phyloP scores from a whole-genome alignment of 352 stramenopile species.

The Globisporangium abappressorium region DNA sequence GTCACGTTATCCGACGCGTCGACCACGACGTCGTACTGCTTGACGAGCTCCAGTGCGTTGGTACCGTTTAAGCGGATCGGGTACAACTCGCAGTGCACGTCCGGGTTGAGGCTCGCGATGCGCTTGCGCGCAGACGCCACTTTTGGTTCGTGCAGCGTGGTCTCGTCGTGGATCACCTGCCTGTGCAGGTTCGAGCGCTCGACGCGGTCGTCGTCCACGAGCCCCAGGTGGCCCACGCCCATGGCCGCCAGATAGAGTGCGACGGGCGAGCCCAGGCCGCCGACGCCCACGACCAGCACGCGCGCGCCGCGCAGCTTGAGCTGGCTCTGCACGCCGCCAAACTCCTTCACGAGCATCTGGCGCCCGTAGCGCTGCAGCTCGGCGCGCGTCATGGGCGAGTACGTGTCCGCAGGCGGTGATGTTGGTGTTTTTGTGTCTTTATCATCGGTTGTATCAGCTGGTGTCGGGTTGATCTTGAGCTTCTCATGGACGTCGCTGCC shows the following conservation, averaged over 20 bases:
- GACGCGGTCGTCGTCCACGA: conserved; percentile 95
- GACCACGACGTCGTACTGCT: conserved; percentile 89
- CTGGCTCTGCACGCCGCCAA: conserved; percentile 86
- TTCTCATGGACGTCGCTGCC: not conserved
- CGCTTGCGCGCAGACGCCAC: conserved; percentile 77
- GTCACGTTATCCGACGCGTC: conserved; percentile 95
- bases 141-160: conserved; percentile 84
- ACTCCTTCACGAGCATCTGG: conserved; percentile 93
- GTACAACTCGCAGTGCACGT: conserved; percentile 54
- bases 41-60: conserved; percentile 84
- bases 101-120: conserved; percentile 75
- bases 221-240: conserved; percentile 89
- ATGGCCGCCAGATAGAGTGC: conserved; percentile 94
- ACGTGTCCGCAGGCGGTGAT: conserved; percentile 8
- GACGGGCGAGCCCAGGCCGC: conserved; percentile 94
- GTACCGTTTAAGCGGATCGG: conserved; percentile 48
- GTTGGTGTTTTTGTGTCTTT: not conserved
- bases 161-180: conserved; percentile 93
- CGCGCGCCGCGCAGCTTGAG: conserved; percentile 63
- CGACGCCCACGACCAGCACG: conserved; percentile 92
- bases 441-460: not conserved
- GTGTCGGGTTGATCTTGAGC: not conserved
- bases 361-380: conserved; percentile 90
- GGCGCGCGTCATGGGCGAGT: conserved; percentile 39
- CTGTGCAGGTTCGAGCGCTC: conserved; percentile 97